phyloP scores from a whole-genome alignment of 1,284 basidiomycete species.

The Ustilago esculenta region DNA sequence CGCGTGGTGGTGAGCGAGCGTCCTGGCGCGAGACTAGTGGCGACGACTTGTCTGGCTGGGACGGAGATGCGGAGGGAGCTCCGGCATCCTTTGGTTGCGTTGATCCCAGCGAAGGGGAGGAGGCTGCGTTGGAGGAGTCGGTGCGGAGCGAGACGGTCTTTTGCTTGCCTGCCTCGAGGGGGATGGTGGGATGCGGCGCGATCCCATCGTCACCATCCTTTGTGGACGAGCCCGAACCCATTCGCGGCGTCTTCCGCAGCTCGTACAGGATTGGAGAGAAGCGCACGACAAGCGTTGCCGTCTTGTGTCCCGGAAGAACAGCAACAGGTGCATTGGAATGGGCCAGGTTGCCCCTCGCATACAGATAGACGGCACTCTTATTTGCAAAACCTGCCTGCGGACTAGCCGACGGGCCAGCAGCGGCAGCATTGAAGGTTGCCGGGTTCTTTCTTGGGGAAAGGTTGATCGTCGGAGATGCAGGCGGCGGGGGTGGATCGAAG shows the following conservation, averaged over 20 bases:
- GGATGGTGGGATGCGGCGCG: constrained; percentile 69
- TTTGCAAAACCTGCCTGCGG: constrained; percentile 58
- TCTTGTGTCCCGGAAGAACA: constrained; percentile 94
- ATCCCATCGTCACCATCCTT: constrained; percentile 40
- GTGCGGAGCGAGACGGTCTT: constrained; percentile 70
- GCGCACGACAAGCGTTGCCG: constrained; percentile 88
- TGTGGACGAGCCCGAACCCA: not conserved
- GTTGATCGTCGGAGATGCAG: constrained; percentile 39
- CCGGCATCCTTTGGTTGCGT: not conserved
- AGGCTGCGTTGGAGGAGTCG: constrained; percentile 7
- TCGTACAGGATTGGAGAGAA: constrained; percentile 95
- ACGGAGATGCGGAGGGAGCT: constrained; percentile 15
- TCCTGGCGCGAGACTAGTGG: constrained; percentile 11
- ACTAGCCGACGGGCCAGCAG: constrained; percentile 4
- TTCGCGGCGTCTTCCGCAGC: constrained; percentile 72
- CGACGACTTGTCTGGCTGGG: constrained; percentile 15
- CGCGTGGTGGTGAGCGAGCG: constrained; percentile 34
- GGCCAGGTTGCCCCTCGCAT: constrained; percentile 86
- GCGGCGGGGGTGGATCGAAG: constrained; percentile 71
- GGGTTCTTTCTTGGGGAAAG: constrained; percentile 46
- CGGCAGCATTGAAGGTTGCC: constrained; percentile 5
- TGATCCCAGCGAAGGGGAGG: constrained; percentile 13
- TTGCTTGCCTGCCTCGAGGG: constrained; percentile 76
- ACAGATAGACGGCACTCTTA: constrained; percentile 85
- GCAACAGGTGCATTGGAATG: constrained; percentile 81